phyloP scores from a whole-genome alignment of 169 alveolate genomes.

The Babesia gibsoni region DNA sequence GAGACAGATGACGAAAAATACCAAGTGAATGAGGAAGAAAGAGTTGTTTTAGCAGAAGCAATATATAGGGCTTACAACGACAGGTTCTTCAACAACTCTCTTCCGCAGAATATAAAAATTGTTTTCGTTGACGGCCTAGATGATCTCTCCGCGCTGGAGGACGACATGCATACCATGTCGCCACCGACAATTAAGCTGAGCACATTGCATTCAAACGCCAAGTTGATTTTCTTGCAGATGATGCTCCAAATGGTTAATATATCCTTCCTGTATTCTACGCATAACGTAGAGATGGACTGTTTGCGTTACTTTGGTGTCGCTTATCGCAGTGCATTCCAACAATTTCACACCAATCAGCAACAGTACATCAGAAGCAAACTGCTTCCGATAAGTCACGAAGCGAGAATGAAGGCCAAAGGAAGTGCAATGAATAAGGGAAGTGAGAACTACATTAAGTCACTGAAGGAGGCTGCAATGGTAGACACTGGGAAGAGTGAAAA shows the following conservation, averaged over 20 bases:
- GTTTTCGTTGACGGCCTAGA: constrained; percentile 18
- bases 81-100: constrained; percentile 24
- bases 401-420: constrained; percentile 17
- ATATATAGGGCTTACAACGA: constrained; percentile 36
- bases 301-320: constrained; percentile 3
- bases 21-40: constrained; percentile 6
- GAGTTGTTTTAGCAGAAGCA: background rate
- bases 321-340: constrained; percentile 26
- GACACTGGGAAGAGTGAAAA: background rate
- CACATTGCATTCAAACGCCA: background rate
- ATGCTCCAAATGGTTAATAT: constrained; percentile 44
- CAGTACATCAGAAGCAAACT: constrained; percentile 17
- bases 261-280: constrained; percentile 24
- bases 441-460: constrained; percentile 6
- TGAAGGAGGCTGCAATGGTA: constrained; percentile 12
- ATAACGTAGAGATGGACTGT: constrained; percentile 36
- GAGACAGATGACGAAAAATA: background rate
- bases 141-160: constrained; percentile 30
- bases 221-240: constrained; percentile 32
- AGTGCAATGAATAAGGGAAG: constrained; percentile 5
- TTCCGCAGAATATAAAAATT: constrained; percentile 35
- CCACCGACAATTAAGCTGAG: constrained; percentile 37
- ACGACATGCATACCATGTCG: background rate
- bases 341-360: constrained; percentile 26
- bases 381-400: constrained; percentile 38